Base-by-base conservation (phyloP, 805 yeast genomes). In the Starmerella gropengiesseri region DNA sequence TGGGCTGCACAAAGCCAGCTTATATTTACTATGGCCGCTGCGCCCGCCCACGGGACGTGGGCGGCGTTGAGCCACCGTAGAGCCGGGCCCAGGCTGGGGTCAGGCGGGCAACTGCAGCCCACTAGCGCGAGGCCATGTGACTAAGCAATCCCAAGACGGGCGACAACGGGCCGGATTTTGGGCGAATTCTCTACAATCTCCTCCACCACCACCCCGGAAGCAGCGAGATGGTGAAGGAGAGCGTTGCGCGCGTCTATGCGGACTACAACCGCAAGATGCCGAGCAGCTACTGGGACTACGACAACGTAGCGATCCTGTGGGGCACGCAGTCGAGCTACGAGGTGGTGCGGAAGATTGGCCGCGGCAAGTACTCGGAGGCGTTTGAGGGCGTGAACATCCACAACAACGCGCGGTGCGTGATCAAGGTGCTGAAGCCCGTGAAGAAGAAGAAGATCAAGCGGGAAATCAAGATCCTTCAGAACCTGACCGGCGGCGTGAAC, bases 291-390 rank as follows among this genome's bases (percentile, higher is more conserved):
- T 87, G 94, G 89, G 95, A 87, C 63, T 76, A 76, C 50, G 78
- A 73, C 51, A 75, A 73, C 55, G 73, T 79, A 39, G 71, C 74
- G 30, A 77, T 87, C 48, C 74, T 75, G 51, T 86, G 95, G 95
- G 86, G 91, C 28, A 68, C 75, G 32, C 93, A 82, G 51, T 73
- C 77, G n/a, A 77, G 80, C 57, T 86, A 86, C 61, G 96, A 87
- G 64, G 78, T 86, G 36, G 70, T 81, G 30, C 75, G 76, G 48
- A 86, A 85, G 60, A 72, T 87, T 39, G 96, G 96, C 9, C 72
- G 95, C 45, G 96, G 96, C 38, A 85, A 85, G 63, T 87, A 87
- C 60, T 81, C 93, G 13, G 96, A 87, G 64, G 96, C 87, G 37
- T 87, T 87, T 56, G 75, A 84, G 51, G 96, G 95, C 6, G 70